A percentile compares a stretch with the other conserved stretches of the same genome.
Conservation (phyloP, 108 stramenopile species). For the Schizochytrium sp. region DNA sequence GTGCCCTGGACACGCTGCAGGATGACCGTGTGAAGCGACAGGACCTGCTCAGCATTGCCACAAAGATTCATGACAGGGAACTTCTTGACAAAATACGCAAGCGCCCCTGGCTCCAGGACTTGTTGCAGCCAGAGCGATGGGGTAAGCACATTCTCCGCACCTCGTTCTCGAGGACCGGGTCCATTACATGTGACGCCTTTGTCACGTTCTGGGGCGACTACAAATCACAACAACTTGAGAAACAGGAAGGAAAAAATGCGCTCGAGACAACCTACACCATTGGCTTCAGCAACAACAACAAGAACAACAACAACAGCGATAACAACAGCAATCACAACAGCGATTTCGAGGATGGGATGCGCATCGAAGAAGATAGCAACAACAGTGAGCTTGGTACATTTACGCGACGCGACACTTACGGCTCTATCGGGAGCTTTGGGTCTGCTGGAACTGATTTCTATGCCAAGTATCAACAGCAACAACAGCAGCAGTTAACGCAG, state of each 20-base stretch:
- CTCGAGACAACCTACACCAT: too few relatives aligned
- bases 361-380: not conserved
- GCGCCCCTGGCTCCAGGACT: not conserved
- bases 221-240: not conserved
- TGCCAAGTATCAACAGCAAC: not conserved
- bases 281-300: too few relatives aligned
- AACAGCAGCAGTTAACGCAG: not conserved
- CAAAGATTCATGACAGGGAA: not conserved
- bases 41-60: not conserved
- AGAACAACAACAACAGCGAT: too few relatives aligned
- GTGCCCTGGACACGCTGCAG: not conserved
- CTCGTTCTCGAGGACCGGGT: not conserved
- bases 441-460: not conserved
- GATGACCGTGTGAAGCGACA: conserved; percentile 3
- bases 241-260: too few relatives aligned
- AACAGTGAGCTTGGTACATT: not conserved
- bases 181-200: not conserved
- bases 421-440: not conserved
- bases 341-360: too few relatives aligned
- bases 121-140: conserved; percentile 10
- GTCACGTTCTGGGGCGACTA: not conserved
- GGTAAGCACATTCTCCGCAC: not conserved
- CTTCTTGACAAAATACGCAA: not conserved
- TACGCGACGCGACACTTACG: not conserved
- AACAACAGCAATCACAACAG: too few relatives aligned